Evolutionary conservation across 2,329 filamentous ascomycete species (phyloP), one percentile per base, ranked within the genome.

Genomic region (Nothophaeocryptopus gaeumannii): DNA sequence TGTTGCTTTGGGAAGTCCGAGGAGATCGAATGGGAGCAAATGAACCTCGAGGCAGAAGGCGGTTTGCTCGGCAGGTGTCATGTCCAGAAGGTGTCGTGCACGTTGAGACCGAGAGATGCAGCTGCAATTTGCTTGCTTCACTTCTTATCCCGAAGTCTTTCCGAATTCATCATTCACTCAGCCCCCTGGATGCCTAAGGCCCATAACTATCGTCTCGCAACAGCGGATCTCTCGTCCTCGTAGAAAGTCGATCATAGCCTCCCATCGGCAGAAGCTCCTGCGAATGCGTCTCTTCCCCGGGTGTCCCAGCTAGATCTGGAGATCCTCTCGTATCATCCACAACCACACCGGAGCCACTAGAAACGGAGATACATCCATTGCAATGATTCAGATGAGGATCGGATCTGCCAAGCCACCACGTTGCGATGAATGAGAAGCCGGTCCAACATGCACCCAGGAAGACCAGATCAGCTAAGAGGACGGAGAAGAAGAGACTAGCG

Each of bases 391-490:
- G 14, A 31, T 39, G 45, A 8, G 45, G 15, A 15, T 49, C 47
- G 16, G 15, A 12, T 31, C 39, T 31, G 26, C 39, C 30, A 36
- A 26, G 32, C 30, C 30, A 50, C 34, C 32, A 39, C 3, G 47
- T 50, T 4, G 40, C 35, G 12, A 39, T 20, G 12, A 15, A 50
- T 5, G 38, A 29, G 14, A 50, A 50, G 1, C 37, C 5, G 5
- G 39, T 50, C 41, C 41, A 50, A 29, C 40, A 45, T 12, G 47
- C 47, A 2, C 37, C 34, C 29, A 50, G 31, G 26, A 50, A 50
- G 10, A 50, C 40, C 7, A 50, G 36, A 15, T 50, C 47, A 3
- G 47, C 47, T n/a, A 50, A 34, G 5, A 50, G 10, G 29, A 50
- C 41, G 10, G 20, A 20, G 36, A 50, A 50, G 7, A 50, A 45